Percentiles rank a stretch among this genome's conserved stretches.
These are phyloP conservation scores for Nymphaea thermarum DNA, from an alignment of 164 flowering plant species.

Conservation along the genomic window DNA sequence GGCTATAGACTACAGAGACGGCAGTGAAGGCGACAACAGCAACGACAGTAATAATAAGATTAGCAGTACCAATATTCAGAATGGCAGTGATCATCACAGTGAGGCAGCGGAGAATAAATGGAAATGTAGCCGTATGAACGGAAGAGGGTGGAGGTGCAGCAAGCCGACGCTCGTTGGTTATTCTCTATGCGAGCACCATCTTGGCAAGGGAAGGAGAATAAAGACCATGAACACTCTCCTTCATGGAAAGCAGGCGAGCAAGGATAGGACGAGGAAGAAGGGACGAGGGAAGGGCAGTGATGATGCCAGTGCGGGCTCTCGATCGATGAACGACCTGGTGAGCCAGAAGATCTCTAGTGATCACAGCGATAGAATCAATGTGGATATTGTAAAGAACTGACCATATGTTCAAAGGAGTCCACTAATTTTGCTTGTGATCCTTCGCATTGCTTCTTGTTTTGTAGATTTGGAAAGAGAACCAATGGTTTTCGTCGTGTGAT, in stretches of 20 bases:
- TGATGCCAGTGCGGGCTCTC: conserved; percentile 57
- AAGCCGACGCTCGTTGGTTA: conserved; percentile 81
- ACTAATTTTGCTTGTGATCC: no score
- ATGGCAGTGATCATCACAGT: conserved; percentile 8
- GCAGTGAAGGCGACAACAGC: not conserved
- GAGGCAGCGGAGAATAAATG: conserved; percentile 54
- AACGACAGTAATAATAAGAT: not conserved
- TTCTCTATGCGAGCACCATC: conserved; percentile 82
- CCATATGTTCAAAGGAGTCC: no score
- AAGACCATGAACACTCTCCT: conserved; percentile 41
- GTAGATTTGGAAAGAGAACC: no score
- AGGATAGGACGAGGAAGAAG: conserved; percentile 3
- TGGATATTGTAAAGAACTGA: no score
- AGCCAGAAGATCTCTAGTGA: conserved; percentile 18
- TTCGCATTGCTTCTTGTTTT: no score
- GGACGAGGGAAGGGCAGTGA: conserved; percentile 10
- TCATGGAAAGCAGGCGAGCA: not conserved
- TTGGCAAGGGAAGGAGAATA: conserved; percentile 60
- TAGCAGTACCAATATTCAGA: conserved; percentile 8
- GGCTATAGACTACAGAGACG: conserved; percentile 11
- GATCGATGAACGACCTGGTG: conserved; percentile 63
- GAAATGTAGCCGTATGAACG: conserved; percentile 82
- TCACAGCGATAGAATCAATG: no score
- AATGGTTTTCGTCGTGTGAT: no score
- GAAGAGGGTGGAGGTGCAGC: conserved; percentile 86